Conservation (phyloP, 176 grass and related monocot species). For the bread wheat (Triticum aestivum) region IWGSC_CS_RefSeq_v2.1 NC_057800.1:12477641-12478140, state of each 20-base stretch:
- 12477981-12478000: slow-evolving; percentile 29
- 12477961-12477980: neutral
- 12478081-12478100: too few species aligned
- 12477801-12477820: slow-evolving; percentile 12
- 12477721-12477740: slow-evolving; percentile 24
- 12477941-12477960: too few species aligned
- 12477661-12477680: neutral
- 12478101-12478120: too few species aligned
- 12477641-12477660: neutral
- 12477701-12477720: slow-evolving; percentile 29
- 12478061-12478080: neutral
- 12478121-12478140: too few species aligned
- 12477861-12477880: neutral
- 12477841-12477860: slow-evolving; percentile 28
- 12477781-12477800: neutral
- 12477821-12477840: slow-evolving; percentile 21
- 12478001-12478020: neutral
- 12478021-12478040: slow-evolving; percentile 24
- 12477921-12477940: neutral
- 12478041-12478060: slow-evolving; percentile 19
- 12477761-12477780: neutral
- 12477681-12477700: neutral
- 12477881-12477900: slow-evolving; percentile 35
- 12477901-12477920: slow-evolving; percentile 41
- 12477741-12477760: neutral